A percentile compares a stretch with the other conserved stretches of the same genome.
These are phyloP conservation scores for Grammothele lineata DNA, from an alignment of 768 basidiomycete species.

Conservation along the genomic window DNA sequence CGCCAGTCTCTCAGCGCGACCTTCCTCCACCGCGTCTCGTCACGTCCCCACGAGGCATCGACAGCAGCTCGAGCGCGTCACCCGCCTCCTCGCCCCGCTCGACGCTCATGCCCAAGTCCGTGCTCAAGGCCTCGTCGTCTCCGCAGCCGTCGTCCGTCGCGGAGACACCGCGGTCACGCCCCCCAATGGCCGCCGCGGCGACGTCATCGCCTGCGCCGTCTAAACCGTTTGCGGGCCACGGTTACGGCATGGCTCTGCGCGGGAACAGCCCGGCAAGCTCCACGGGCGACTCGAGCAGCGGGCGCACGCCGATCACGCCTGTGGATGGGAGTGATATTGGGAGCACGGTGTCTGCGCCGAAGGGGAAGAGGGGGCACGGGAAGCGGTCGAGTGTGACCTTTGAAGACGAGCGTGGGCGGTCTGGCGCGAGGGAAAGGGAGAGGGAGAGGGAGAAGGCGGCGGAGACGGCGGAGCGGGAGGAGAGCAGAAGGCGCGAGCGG, in stretches of 20 bases:
- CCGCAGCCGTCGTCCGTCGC: conserved; percentile 2
- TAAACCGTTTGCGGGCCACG: conserved; percentile 51
- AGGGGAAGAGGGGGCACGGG: neutral
- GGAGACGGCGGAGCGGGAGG: conserved; percentile 28
- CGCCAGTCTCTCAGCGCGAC: neutral
- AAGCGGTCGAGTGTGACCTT: conserved; percentile 59
- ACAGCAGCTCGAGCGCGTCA: conserved; percentile 1
- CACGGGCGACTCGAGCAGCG: conserved; percentile 80
- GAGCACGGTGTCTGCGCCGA: conserved; percentile 18
- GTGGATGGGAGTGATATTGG: conserved; percentile 68
- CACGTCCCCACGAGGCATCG: conserved; percentile 1
- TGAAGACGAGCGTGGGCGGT: conserved; percentile 41
- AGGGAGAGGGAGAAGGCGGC: conserved; percentile 26
- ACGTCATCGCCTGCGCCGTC: conserved; percentile 15
- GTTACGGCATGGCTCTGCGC: conserved; percentile 21
- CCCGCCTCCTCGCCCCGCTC: conserved; percentile 1
- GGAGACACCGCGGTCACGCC: conserved; percentile 4
- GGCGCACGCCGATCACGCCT: conserved; percentile 71
- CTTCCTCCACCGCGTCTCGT: conserved; percentile 7
- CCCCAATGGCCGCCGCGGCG: conserved; percentile 5
- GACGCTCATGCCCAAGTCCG: conserved; percentile 7
- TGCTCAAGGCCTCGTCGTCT: conserved; percentile 6
- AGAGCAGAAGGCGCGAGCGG: conserved; percentile 64
- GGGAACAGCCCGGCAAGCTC: conserved; percentile 79
- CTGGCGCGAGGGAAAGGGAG: no score